A percentile compares a stretch with the other conserved stretches of the same genome.
These are phyloP conservation scores for Dendrobium officinale DNA, from an alignment of 106 monocot species.

Conservation along the genomic window DNA sequence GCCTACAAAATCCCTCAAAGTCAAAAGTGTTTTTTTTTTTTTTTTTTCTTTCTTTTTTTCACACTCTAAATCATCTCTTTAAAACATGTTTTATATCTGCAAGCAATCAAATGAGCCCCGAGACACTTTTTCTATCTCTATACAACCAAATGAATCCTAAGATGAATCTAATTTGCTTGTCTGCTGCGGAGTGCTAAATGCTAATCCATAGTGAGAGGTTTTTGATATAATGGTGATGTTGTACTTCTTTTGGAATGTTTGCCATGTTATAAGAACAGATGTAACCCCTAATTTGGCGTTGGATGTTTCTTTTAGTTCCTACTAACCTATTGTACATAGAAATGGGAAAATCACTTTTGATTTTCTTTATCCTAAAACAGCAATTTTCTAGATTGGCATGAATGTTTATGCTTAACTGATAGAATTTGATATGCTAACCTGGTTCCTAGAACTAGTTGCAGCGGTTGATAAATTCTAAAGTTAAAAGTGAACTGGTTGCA, in stretches of 20 bases:
- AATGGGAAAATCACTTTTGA: background rate
- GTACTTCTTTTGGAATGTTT: background rate
- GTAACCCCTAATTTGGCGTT: background rate
- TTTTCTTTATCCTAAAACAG: too few relatives aligned
- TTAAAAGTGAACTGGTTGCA: background rate
- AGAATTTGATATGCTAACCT: too few relatives aligned
- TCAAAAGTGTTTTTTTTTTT: too few relatives aligned
- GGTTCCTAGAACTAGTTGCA: background rate
- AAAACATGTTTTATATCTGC: background rate
- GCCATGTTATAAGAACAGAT: background rate
- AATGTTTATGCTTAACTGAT: too few relatives aligned
- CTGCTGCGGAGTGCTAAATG: background rate
- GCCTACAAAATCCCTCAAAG: too few relatives aligned
- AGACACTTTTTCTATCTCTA: background rate
- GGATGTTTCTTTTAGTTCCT: background rate
- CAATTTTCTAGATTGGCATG: too few relatives aligned
- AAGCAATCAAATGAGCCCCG: background rate
- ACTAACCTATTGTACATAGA: background rate
- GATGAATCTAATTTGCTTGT: background rate
- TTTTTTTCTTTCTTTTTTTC: too few relatives aligned
- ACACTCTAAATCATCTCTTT: background rate
- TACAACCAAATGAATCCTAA: background rate
- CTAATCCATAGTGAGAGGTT: background rate
- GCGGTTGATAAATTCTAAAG: background rate
- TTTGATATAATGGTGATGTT: background rate